These are phyloP conservation scores for Tieghemostelium lacteum DNA, from an alignment of 78 protist genomes.

Conservation along the genomic window DNA sequence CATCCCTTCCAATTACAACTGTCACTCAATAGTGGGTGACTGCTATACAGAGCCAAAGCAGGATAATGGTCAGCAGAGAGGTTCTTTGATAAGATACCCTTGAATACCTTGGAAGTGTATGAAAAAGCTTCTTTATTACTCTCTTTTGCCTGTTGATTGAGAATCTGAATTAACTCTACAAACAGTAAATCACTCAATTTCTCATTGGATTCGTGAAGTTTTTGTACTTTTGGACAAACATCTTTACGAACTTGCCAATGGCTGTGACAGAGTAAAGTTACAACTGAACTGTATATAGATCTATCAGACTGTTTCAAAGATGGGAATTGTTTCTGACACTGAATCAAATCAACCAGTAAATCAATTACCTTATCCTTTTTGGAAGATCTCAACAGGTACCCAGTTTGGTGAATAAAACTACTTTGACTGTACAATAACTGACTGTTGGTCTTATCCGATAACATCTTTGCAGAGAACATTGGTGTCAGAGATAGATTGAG, in stretches of 20 bases:
- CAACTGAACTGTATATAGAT: constrained; percentile 1
- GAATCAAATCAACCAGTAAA: not conserved
- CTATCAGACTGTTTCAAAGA: constrained; percentile 23
- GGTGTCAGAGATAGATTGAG: not conserved
- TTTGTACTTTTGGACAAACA: not conserved
- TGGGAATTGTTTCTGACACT: not conserved
- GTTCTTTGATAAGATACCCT: constrained; percentile 23
- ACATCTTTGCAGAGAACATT: not conserved
- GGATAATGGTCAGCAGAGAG: constrained; percentile 18
- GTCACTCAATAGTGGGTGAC: constrained; percentile 29
- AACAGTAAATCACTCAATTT: constrained; percentile 10
- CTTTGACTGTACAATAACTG: not conserved
- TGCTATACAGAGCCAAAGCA: not conserved
- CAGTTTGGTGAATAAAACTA: constrained; percentile 30
- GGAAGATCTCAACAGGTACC: constrained; percentile 11
- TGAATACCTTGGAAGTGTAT: not conserved
- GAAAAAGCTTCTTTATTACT: not conserved
- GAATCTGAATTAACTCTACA: constrained; percentile 13
- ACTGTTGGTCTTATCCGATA: not conserved
- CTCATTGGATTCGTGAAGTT: not conserved
- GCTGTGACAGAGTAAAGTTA: constrained; percentile 2
- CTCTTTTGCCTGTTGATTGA: not conserved
- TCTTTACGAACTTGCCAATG: constrained; percentile 18
- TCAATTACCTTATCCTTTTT: constrained; percentile 27
- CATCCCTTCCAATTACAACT: constrained; percentile 27